These are phyloP conservation scores for Umbelopsis isabellina DNA, from an alignment of 192 early-diverging fungal species.

Conservation along the genomic window DNA sequence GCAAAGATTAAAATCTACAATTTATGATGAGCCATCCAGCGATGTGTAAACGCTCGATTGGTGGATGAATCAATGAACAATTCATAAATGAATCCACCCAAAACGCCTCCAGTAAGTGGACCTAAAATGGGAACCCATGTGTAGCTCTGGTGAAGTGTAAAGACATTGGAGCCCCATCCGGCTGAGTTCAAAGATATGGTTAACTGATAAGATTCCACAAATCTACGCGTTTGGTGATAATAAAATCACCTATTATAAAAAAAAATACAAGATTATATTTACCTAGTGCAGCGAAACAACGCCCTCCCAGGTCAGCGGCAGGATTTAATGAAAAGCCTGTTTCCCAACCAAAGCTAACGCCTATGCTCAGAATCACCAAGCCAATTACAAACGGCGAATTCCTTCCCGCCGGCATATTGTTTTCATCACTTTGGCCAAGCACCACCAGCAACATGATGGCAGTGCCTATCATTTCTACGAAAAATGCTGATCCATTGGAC, in stretches of 20 bases:
- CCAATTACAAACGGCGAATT: slow-evolving; percentile 60
- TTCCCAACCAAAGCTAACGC: slow-evolving; percentile 25
- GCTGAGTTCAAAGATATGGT: slow-evolving; percentile 21
- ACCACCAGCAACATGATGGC: slow-evolving; percentile 68
- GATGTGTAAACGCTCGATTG: slow-evolving; percentile 5
- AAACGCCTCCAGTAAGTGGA: slow-evolving; percentile 66
- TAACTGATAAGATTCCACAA: not conserved
- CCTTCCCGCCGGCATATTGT: slow-evolving; percentile 27
- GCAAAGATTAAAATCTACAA: not conserved
- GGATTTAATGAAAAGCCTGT: slow-evolving; percentile 62
- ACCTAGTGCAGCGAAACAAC: slow-evolving; percentile 60
- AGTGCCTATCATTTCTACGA: slow-evolving; percentile 72
- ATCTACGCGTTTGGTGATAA: not conserved
- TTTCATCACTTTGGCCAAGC: slow-evolving; percentile 52
- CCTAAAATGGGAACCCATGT: slow-evolving; percentile 73
- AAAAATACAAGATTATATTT: not conserved
- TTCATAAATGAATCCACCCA: slow-evolving; percentile 64
- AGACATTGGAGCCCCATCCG: slow-evolving; percentile 69
- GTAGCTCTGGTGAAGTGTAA: slow-evolving; percentile 68
- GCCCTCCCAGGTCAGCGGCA: slow-evolving; percentile 82
- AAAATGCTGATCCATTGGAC: slow-evolving; percentile 55
- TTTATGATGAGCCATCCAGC: not conserved
- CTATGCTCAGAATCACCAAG: slow-evolving; percentile 26
- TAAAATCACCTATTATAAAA: slow-evolving; percentile 11
- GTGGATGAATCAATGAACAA: slow-evolving; percentile 52